Conservation (phyloP, 768 basidiomycete genomes). For the Mycena crocata region DNA sequence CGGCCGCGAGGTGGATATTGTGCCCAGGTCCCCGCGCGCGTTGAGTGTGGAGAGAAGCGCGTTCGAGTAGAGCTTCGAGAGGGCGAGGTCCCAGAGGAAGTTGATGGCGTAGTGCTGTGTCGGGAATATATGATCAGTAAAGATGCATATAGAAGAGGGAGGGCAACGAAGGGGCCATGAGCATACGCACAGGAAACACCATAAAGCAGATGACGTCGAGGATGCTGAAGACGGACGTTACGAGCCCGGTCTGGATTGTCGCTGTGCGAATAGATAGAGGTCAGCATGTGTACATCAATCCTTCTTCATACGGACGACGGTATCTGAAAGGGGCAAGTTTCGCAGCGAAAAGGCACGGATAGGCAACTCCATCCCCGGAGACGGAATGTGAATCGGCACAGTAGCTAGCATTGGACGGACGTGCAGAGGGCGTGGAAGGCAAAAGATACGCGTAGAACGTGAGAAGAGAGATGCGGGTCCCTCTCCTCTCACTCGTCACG, state of each 20-base stretch:
- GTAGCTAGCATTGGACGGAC: no score
- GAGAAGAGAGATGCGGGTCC: no score
- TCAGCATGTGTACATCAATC: no score
- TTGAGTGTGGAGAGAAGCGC: conserved; percentile 61
- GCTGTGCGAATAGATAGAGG: conserved; percentile 25
- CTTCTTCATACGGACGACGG: no score
- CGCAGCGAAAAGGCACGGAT: no score
- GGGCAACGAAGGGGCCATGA: not conserved
- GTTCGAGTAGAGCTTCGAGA: conserved; percentile 59
- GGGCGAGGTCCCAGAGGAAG: conserved; percentile 28
- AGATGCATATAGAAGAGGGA: not conserved
- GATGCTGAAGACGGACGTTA: conserved; percentile 38
- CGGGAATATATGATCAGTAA: not conserved
- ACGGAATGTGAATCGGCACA: no score
- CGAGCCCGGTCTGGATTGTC: conserved; percentile 47
- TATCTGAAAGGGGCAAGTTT: no score
- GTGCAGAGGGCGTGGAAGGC: no score
- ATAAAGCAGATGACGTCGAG: conserved; percentile 47
- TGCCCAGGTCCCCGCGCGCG: conserved; percentile 47
- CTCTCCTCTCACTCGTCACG: no score
- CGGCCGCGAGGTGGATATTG: not conserved
- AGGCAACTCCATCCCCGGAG: no score
- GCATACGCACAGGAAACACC: conserved; percentile 35
- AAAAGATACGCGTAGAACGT: no score
- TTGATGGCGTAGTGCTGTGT: not conserved